A percentile compares a stretch with the other conserved stretches of the same genome.
These are phyloP conservation scores for Pseudogymnoascus verrucosus DNA, from an alignment of 2,329 filamentous ascomycete genomes.

Conservation along the genomic window DNA sequence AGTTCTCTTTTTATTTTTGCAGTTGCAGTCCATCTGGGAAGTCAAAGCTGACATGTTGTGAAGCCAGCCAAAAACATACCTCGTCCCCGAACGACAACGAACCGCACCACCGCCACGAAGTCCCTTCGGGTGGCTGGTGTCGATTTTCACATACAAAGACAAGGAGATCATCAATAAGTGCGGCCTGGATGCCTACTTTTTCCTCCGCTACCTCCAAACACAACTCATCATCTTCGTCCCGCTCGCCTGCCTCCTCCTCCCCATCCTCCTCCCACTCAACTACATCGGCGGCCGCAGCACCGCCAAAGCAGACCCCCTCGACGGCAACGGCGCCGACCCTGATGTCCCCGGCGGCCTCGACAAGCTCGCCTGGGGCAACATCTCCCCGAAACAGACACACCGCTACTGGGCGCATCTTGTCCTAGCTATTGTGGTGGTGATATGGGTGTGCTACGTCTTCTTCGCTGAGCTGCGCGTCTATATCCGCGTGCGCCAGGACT, in stretches of 20 bases:
- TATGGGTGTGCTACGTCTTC: conserved; percentile 81
- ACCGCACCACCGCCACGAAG: conserved; percentile 62
- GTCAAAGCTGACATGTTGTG: conserved; percentile 13
- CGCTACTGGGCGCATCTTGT: conserved; percentile 81
- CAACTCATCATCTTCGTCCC: conserved; percentile 89
- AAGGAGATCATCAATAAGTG: conserved; percentile 90
- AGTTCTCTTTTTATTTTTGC: conserved; percentile 27
- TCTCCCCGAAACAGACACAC: conserved; percentile 54
- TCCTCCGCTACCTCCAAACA: conserved; percentile 79
- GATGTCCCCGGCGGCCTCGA: conserved; percentile 52
- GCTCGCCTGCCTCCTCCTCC: conserved; percentile 67
- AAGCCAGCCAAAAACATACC: conserved; percentile 75
- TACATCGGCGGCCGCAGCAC: conserved; percentile 56
- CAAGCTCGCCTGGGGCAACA: conserved; percentile 79
- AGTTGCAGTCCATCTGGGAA: neutral
- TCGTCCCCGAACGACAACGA: conserved; percentile 77
- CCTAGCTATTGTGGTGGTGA: conserved; percentile 66
- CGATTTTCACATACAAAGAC: conserved; percentile 61
- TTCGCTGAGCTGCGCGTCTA: conserved; percentile 82
- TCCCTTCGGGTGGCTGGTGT: conserved; percentile 40
- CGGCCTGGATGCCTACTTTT: conserved; percentile 94
- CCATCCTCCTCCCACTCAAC: conserved; percentile 82
- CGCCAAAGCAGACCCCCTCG: conserved; percentile 20
- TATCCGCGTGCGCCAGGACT: conserved; percentile 88
- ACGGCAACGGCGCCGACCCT: conserved; percentile 34